Base-by-base conservation (phyloP, 2,329 filamentous ascomycete species). In the Ophiostoma tasmaniense region DNA sequence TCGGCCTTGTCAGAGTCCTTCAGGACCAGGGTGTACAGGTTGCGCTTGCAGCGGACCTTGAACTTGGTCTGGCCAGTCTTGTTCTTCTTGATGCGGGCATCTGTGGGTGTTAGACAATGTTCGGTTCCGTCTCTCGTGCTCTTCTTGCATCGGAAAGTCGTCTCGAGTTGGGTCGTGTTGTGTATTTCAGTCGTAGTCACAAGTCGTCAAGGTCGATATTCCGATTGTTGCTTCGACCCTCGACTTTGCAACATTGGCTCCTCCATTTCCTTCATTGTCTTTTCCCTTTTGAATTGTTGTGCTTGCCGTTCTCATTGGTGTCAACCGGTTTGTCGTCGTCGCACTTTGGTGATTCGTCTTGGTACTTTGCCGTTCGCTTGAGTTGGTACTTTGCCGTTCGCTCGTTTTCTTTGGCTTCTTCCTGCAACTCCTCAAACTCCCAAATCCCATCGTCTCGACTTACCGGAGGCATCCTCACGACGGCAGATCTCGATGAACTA, bases 401-500 rank as follows among this genome's bases (percentile, higher is more conserved):
- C 14, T 39, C 11, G 5, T 30, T 20, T 33, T 61, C 28, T 25
- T 61, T 10, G 8, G 14, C 3, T 64, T 22, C 2, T 25, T 39
- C 8, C 1, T 22, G n/a, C 35, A 17, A 5, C 22, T 55, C 50
- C 11, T 55, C 22, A 11, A 25, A n/a, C n/a, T n/a, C n/a, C n/a
- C n/a, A n/a, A n/a, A n/a, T 52, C 45, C 7, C 50, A 25, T 3
- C 50, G 7, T 55, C 22, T 28, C 10, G 75, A 93, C 93, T 79
- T 91, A 99, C 95, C 97, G 81, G 91, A 96, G 82, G 95, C 95
- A 89, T 99, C 96, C 88, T 97, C 96, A 83, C 95, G 91, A 84
- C 94, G 91, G 90, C 92, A 97, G 89, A 99, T 97, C 90, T 98
- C 95, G 83, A 99, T 96, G 92, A 99, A 99, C 88, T 97, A 20